Evolutionary conservation across 495 filamentous ascomycete species (phyloP).

Genomic region (Penicillium fimorum): DNA sequence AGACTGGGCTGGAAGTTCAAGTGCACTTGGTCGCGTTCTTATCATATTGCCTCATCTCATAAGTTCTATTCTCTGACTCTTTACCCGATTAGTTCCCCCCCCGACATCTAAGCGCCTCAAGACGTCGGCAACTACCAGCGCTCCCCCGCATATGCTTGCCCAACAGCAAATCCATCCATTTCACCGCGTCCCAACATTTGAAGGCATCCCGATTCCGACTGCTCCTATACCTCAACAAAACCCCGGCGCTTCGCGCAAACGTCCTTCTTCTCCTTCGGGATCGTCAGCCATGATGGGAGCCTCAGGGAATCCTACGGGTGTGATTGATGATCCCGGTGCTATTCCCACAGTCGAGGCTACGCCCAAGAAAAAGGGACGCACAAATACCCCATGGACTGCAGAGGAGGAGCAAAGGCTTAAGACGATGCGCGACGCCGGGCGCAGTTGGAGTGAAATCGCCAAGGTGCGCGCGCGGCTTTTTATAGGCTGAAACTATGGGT

Average conservation of each 20-base stretch:
- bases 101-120: slow-evolving; percentile 48
- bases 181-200: slow-evolving; percentile 37
- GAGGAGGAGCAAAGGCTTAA: slow-evolving; percentile 91
- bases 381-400: slow-evolving; percentile 97
- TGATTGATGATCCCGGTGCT: slow-evolving; percentile 33
- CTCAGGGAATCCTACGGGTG: slow-evolving; percentile 26
- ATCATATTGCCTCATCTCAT: slow-evolving; percentile 4
- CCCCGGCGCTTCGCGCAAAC: slow-evolving; percentile 40
- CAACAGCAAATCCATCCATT: slow-evolving; percentile 48
- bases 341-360: slow-evolving; percentile 44
- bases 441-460: slow-evolving; percentile 96
- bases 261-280: slow-evolving; percentile 41
- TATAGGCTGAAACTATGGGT: slow-evolving; percentile 3
- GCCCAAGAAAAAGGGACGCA: slow-evolving; percentile 85
- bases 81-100: slow-evolving; percentile 32
- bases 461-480: slow-evolving; percentile 57
- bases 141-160: slow-evolving; percentile 41
- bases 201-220: slow-evolving; percentile 43
- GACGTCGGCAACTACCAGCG: slow-evolving; percentile 36
- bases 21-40: slow-evolving; percentile 16
- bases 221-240: slow-evolving; percentile 37
- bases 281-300: slow-evolving; percentile 38
- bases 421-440: slow-evolving; percentile 86
- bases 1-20: slow-evolving; percentile 22
- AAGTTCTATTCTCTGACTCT: slow-evolving; percentile 8